Percentiles rank a stretch among this genome's conserved stretches.
phyloP scores from a whole-genome alignment of 371 early-diverging fungal species.

The Mucor ambiguus region DNA sequence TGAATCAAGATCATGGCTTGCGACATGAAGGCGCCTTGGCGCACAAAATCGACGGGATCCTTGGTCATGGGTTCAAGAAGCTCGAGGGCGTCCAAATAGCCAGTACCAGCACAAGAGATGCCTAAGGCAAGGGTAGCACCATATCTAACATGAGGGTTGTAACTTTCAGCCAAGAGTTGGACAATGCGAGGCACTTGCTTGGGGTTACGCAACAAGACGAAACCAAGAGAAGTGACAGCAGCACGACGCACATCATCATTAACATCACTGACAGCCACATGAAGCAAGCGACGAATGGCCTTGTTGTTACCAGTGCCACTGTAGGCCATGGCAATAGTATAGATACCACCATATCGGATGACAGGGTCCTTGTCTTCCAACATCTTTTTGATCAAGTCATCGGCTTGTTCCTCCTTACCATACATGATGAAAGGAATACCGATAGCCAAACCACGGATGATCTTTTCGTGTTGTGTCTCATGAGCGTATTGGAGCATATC shows the following conservation, averaged over 20 bases:
- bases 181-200: slow-evolving; percentile 96
- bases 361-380: slow-evolving; percentile 93
- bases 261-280: slow-evolving; percentile 97
- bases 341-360: slow-evolving; percentile 95
- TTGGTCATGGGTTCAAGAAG: slow-evolving; percentile 98
- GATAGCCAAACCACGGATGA: slow-evolving; percentile 93
- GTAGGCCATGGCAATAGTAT: slow-evolving; percentile 97
- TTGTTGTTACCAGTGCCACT: slow-evolving; percentile 97
- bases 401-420: slow-evolving; percentile 93
- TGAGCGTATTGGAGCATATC: slow-evolving; percentile 96
- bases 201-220: slow-evolving; percentile 89
- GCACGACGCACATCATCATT: slow-evolving; percentile 99
- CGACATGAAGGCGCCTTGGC: slow-evolving; percentile 98
- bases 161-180: slow-evolving; percentile 96
- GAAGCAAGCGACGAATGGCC: slow-evolving; percentile 91
- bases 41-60: slow-evolving; percentile 97
- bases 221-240: slow-evolving; percentile 97
- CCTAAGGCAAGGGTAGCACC: slow-evolving; percentile 98
- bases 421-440: slow-evolving; percentile 96
- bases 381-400: slow-evolving; percentile 81
- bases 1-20: slow-evolving; percentile 98
- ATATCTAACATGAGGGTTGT: slow-evolving; percentile 98
- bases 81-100: slow-evolving; percentile 89
- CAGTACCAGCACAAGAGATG: slow-evolving; percentile 97
- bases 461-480: slow-evolving; percentile 98